Evolutionary conservation across 2,329 filamentous ascomycete species (phyloP).

Genomic region (Harringtonia aguacate): DNA sequence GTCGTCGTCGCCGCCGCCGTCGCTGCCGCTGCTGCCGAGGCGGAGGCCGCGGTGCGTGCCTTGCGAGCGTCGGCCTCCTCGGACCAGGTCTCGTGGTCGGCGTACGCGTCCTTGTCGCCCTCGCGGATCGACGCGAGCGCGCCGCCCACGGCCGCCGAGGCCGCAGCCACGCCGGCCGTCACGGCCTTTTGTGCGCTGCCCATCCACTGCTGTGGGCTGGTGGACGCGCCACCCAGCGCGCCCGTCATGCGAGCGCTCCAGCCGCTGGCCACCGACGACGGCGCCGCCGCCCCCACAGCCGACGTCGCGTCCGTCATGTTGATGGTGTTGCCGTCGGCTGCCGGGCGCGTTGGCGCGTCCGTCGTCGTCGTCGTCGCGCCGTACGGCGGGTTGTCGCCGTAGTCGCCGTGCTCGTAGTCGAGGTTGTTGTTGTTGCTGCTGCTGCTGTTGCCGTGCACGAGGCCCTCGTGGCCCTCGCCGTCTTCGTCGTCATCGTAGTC

Average conservation of each 20-base stretch:
- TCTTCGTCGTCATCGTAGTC: conserved; percentile 56
- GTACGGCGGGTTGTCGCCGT: conserved; percentile 40
- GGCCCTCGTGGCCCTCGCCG: conserved; percentile 21
- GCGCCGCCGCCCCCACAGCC: conserved; percentile 46
- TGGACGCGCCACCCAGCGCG: conserved; percentile 68
- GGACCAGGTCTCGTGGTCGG: conserved; percentile 84
- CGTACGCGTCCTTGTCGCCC: conserved; percentile 69
- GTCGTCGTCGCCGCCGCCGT: too few species aligned
- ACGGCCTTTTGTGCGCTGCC: conserved; percentile 75
- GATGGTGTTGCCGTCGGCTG: conserved; percentile 1
- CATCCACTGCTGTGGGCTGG: conserved; percentile 81
- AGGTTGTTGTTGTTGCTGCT: conserved; percentile 12
- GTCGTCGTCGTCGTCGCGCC: conserved; percentile 27
- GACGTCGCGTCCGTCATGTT: conserved; percentile 1
- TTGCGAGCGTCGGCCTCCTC: conserved; percentile 71
- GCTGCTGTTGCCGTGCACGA: neutral
- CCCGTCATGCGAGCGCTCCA: conserved; percentile 72
- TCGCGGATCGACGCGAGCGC: conserved; percentile 76
- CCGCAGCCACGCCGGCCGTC: conserved; percentile 70
- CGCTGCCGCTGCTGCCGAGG: neutral
- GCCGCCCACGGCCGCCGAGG: conserved; percentile 71
- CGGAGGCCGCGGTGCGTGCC: conserved; percentile 11
- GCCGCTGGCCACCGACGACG: conserved; percentile 43
- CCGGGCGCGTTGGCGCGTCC: conserved; percentile 20
- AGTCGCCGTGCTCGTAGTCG: conserved; percentile 37